Percentiles rank a stretch among this genome's conserved stretches.
These are phyloP conservation scores for Ceratocystis lukuohia DNA, from an alignment of 2,329 filamentous ascomycete genomes.

Conservation along the genomic window DNA sequence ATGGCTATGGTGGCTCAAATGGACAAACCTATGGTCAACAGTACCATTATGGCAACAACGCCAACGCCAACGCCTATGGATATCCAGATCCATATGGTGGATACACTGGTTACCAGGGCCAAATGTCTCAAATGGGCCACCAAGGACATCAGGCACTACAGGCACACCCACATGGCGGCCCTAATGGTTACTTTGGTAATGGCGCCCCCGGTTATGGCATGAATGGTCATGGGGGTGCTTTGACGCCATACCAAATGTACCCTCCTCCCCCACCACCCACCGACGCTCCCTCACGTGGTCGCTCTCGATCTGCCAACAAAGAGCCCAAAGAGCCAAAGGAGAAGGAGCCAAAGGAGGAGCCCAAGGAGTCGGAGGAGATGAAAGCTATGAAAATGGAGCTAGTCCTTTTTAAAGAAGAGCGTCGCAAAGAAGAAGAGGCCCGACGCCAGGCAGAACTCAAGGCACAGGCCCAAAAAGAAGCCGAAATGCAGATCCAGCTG, in stretches of 20 bases:
- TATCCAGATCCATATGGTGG: slow-evolving; percentile 4
- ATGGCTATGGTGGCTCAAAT: not conserved
- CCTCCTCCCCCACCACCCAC: slow-evolving; percentile 33
- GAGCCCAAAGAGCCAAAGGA: slow-evolving; percentile 9
- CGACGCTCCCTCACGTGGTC: slow-evolving; percentile 28
- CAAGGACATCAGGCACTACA: slow-evolving; percentile 7
- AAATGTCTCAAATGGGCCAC: slow-evolving; percentile 5
- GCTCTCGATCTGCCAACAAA: slow-evolving; percentile 27
- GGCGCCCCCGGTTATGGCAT: slow-evolving; percentile 21
- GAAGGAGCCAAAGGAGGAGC: slow-evolving; percentile 29
- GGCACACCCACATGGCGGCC: not conserved
- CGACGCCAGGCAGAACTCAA: slow-evolving; percentile 34
- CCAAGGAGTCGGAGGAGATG: slow-evolving; percentile 33
- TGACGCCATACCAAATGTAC: slow-evolving; percentile 18
- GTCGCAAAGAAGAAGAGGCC: slow-evolving; percentile 34
- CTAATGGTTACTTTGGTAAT: slow-evolving; percentile 26
- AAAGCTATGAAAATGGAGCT: slow-evolving; percentile 49
- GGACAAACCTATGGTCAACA: slow-evolving; percentile 6
- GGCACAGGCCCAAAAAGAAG: slow-evolving; percentile 33
- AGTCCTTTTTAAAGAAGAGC: slow-evolving; percentile 34
- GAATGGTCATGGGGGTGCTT: slow-evolving; percentile 7
- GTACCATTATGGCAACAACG: slow-evolving; percentile 6
- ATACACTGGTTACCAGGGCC: not conserved
- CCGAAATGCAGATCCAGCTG: slow-evolving; percentile 32
- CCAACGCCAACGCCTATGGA: slow-evolving; percentile 22